Evolutionary conservation across 179 eudicot genomes (phyloP), one percentile per base, ranked within the genome.

Genomic region (Spergularia azorica): DNA sequence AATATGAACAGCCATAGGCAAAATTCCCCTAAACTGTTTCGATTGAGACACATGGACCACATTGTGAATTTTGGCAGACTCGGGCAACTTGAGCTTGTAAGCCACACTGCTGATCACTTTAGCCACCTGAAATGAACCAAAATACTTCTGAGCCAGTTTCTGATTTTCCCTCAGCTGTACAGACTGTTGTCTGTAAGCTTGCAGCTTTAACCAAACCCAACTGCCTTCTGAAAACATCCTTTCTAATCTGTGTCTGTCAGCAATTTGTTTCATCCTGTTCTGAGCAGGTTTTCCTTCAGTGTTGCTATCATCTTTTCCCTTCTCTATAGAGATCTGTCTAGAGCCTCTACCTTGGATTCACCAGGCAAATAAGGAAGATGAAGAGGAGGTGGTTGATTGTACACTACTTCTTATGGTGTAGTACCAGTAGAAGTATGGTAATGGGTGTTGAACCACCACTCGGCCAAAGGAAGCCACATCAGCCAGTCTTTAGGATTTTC

Each of bases 401-500:
- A 74, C 4, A 74, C 41, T 0, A 74, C 26, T 15, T 63, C 59
- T 18, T 26, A 26, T 26, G 48, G 77, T 3, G 58, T 39, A 7
- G 32, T 3, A 1, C 50, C 8, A 8, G 20, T 48, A 1, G 70
- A 11, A 9, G 48, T 26, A 11, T 62, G 46, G 18, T 26, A 46
- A 5, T n/a, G 16, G 21, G 21, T 74, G n/a, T 74, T 74, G 21
- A 62, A 74, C 69, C 77, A 63, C 43, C 57, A 74, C 38, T 62
- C 61, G 0, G 20, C 69, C 9, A 74, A 6, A 5, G 70, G 70
- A 7, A 74, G 14, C 20, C 59, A 50, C n/a, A 9, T 62, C 9
- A 48, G 3, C 2, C 55, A 67, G 10, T 41, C 21, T 3, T 67
- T 46, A 3, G 68, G 59, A 3, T 11, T 14, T 3, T 74, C 46